Percentiles rank a stretch among this genome's conserved stretches.
Conservation (phyloP, 495 filamentous ascomycete species). For the Apodospora peruviana region DNA sequence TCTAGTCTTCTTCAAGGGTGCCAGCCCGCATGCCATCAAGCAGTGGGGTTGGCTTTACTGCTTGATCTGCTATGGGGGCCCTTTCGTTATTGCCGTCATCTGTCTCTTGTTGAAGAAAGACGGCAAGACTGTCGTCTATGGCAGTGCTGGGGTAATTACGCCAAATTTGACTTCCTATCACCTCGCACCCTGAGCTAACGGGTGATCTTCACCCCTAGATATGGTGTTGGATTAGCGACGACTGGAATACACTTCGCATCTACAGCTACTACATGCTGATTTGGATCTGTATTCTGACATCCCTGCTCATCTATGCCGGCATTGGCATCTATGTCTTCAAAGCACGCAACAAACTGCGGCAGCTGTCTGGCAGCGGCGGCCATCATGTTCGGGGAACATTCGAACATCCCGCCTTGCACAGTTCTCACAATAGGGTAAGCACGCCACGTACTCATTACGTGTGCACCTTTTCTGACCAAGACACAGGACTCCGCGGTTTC, state of each 20-base stretch:
- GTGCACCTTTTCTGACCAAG: not conserved
- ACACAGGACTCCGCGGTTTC: not conserved
- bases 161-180: not conserved
- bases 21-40: slow-evolving; percentile 57
- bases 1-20: slow-evolving; percentile 71
- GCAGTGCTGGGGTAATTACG: slow-evolving; percentile 49
- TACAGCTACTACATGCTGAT: slow-evolving; percentile 70
- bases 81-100: slow-evolving; percentile 58
- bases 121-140: slow-evolving; percentile 52
- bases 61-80: slow-evolving; percentile 66
- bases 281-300: slow-evolving; percentile 63
- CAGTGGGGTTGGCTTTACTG: slow-evolving; percentile 64
- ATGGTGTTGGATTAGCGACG: slow-evolving; percentile 71
- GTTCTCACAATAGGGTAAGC: not conserved
- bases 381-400: not conserved
- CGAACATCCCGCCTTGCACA: slow-evolving; percentile 16
- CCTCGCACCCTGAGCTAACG: not conserved
- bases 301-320: slow-evolving; percentile 60
- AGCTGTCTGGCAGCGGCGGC: not conserved
- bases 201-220: slow-evolving; percentile 28
- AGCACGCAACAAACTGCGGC: slow-evolving; percentile 37
- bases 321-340: slow-evolving; percentile 60
- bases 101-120: slow-evolving; percentile 53
- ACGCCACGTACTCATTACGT: not conserved
- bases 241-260: slow-evolving; percentile 64